Percentiles rank a stretch among this genome's conserved stretches.
These are phyloP conservation scores for Harringtonia lauricola DNA, from an alignment of 2,329 filamentous ascomycete species.

Conservation along the genomic window DNA sequence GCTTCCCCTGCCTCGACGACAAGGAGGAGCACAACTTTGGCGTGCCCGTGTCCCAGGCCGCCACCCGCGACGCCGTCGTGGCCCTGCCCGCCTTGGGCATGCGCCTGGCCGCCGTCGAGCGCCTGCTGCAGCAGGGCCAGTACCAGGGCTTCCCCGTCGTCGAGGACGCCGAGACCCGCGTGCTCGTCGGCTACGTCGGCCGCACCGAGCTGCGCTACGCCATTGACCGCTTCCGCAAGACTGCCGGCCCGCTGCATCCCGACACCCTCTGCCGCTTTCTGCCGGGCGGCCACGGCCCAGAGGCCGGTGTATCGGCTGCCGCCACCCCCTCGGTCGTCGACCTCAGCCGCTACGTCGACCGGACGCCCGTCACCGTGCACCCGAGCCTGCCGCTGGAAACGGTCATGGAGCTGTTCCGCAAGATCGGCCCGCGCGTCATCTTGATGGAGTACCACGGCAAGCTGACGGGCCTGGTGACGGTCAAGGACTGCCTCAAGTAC, in stretches of 20 bases:
- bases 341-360: constrained; percentile 79
- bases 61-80: constrained; percentile 69
- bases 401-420: constrained; percentile 97
- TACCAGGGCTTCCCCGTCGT: constrained; percentile 93
- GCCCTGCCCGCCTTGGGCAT: constrained; percentile 65
- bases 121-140: constrained; percentile 62
- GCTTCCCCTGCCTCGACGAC: constrained; percentile 91
- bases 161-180: constrained; percentile 58
- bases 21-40: constrained; percentile 97
- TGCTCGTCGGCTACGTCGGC: constrained; percentile 83
- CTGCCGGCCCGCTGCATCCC: constrained; percentile 46
- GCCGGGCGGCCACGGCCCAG: constrained; percentile 26
- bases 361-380: constrained; percentile 82
- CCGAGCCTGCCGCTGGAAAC: constrained; percentile 88
- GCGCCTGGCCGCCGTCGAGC: constrained; percentile 65
- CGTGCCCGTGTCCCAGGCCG: constrained; percentile 81
- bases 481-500: constrained; percentile 95
- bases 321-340: constrained; percentile 37
- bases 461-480: constrained; percentile 76
- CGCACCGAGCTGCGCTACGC: constrained; percentile 87
- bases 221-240: constrained; percentile 65
- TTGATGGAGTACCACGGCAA: constrained; percentile 82
- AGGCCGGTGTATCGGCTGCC: neutral
- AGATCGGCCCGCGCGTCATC: constrained; percentile 85
- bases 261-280: constrained; percentile 66